These are phyloP conservation scores for Obelidium mucronatum DNA, from an alignment of 192 early-diverging fungal species.

Conservation along the genomic window DNA sequence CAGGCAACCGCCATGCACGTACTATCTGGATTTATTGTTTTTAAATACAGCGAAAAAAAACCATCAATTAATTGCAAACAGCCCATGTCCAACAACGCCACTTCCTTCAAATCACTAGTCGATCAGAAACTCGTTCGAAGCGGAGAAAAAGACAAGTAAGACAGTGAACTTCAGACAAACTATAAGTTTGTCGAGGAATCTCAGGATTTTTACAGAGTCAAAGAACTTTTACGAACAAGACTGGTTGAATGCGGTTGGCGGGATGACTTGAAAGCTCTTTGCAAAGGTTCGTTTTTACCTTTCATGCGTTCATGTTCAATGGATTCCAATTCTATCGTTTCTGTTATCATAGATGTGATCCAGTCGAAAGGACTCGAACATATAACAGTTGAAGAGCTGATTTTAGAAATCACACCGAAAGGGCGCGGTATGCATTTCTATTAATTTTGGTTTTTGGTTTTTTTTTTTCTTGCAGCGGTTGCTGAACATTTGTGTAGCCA, in stretches of 20 bases:
- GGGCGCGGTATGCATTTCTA: conserved; percentile 9
- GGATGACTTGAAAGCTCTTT: conserved; percentile 26
- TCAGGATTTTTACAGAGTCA: conserved; percentile 2
- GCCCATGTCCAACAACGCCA: conserved; percentile 1
- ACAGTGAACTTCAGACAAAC: background rate
- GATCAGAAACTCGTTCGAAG: conserved; percentile 34
- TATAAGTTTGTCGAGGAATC: background rate
- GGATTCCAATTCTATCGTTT: background rate
- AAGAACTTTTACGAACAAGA: conserved; percentile 31
- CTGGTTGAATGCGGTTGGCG: conserved; percentile 37
- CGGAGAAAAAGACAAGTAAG: conserved; percentile 41
- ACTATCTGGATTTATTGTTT: too few species aligned
- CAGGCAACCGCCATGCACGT: too few species aligned
- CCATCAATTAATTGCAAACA: too few species aligned
- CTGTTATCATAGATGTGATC: conserved; percentile 7
- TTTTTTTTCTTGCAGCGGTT: background rate
- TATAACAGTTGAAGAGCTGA: conserved; percentile 34
- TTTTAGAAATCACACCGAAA: conserved; percentile 23
- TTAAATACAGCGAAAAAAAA: too few species aligned
- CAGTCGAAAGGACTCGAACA: conserved; percentile 31
- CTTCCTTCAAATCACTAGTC: conserved; percentile 19
- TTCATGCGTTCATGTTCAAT: background rate
- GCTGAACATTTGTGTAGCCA: conserved; percentile 1
- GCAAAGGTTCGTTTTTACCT: conserved; percentile 26
- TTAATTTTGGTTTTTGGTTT: background rate